phyloP scores from a whole-genome alignment of 306 rosid species.

The Boehmeria nivea region DNA sequence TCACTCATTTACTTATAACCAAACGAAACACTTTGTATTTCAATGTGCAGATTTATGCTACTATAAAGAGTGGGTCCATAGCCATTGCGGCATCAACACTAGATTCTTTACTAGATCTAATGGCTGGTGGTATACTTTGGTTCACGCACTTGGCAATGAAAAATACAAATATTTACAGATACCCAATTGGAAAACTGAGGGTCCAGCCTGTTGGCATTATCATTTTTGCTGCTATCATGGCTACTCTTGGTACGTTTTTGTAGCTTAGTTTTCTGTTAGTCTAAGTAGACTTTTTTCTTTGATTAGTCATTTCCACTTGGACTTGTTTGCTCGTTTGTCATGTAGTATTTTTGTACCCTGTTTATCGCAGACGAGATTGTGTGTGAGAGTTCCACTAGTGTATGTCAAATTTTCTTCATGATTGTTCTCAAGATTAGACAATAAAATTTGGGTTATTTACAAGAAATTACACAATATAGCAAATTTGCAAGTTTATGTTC shows the following conservation, averaged over 20 bases:
- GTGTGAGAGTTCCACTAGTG: too few relatives aligned
- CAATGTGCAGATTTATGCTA: slow-evolving; percentile 46
- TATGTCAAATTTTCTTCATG: too few relatives aligned
- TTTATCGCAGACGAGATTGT: too few relatives aligned
- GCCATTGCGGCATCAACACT: slow-evolving; percentile 62
- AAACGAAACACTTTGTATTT: too few relatives aligned
- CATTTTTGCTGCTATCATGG: slow-evolving; percentile 93
- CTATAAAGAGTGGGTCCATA: slow-evolving; percentile 45
- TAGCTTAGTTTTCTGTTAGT: slow-evolving; percentile 2
- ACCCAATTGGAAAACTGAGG: slow-evolving; percentile 90
- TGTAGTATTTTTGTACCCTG: background rate
- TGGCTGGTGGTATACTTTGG: slow-evolving; percentile 97
- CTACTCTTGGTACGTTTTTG: slow-evolving; percentile 65
- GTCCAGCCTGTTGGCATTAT: slow-evolving; percentile 94
- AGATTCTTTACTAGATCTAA: slow-evolving; percentile 52
- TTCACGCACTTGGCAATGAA: slow-evolving; percentile 86
- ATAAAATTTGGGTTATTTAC: background rate
- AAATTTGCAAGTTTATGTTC: too few relatives aligned
- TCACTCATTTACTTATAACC: too few relatives aligned
- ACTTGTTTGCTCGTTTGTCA: background rate
- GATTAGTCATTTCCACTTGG: background rate
- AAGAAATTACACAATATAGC: background rate
- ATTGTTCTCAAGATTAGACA: too few relatives aligned
- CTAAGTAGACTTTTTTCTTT: background rate
- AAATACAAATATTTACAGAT: slow-evolving; percentile 61